Conservation (phyloP, 805 yeast species). For the Hanseniaspora mollemarum region DNA sequence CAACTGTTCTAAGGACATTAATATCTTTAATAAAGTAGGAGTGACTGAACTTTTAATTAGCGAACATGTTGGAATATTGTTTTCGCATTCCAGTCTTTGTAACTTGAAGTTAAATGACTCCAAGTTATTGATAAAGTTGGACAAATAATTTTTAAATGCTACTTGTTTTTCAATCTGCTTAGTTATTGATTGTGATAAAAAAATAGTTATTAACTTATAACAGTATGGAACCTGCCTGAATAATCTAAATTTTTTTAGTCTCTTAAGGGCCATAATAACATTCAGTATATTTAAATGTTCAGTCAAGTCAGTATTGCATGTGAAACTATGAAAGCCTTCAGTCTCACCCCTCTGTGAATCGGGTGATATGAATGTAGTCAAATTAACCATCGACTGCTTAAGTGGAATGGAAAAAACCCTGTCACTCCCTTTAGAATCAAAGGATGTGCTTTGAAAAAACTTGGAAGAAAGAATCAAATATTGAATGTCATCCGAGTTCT, state of each 20-base stretch:
- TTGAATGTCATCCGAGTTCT: conserved; percentile 37
- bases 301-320: conserved; percentile 17
- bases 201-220: background rate
- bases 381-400: conserved; percentile 15
- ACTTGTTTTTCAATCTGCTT: background rate
- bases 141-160: conserved; percentile 2
- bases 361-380: background rate
- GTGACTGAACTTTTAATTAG: conserved; percentile 4
- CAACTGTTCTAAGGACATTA: conserved; percentile 5
- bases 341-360: background rate
- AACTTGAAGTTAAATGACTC: conserved; percentile 8
- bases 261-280: conserved; percentile 15
- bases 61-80: background rate
- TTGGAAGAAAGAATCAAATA: conserved; percentile 39
- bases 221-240: conserved; percentile 1
- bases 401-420: conserved; percentile 5
- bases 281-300: conserved; percentile 18
- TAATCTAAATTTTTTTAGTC: conserved; percentile 23
- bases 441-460: conserved; percentile 20
- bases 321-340: background rate
- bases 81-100: background rate
- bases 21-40: conserved; percentile 1
- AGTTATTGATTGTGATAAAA: background rate
- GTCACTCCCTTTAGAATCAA: conserved; percentile 19
- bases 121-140: conserved; percentile 8